Evolutionary conservation across 1,284 basidiomycete species (phyloP), one percentile per base, ranked within the genome.

Genomic region (Marasmius fiardii): DNA sequence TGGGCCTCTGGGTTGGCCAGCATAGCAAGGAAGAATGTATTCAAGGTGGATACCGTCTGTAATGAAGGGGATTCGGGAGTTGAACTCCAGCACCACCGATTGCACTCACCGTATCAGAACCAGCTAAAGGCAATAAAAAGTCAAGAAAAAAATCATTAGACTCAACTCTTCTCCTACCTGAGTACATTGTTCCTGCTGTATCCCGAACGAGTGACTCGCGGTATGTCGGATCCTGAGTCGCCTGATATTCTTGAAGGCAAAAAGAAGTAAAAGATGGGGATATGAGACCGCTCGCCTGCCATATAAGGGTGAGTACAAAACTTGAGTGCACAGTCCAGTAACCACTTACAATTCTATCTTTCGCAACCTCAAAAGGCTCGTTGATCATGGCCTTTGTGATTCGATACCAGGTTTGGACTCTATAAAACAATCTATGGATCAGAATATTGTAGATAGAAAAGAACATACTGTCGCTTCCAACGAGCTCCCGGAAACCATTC

Each of bases 11-110:
- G 58, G 37, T 61, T 58, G 8, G 43, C 49, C 14, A 59, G 24
- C 52, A 58, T 58, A 18, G 54, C 55, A 24, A 56, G 58, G 43
- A 54, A 43, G 35, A 64, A 61, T n/a, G 51, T 61, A 10, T 39
- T 33, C 33, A 64, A 49, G 11, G 55, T 60, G 3, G 56, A 59
- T 0, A 60, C 54, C 6, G 52, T 59, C 18, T 43, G 16, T n/a
- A 18, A n/a, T 5, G 14, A 7, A 2, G 7, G 39, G 39, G 28
- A 31, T n/a, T 14, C 14, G 8, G 1, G 4, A n/a, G 18, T 12
- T 2, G 1, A 33, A 31, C 11, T 1, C 24, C 2, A 31, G n/a
- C 18, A 7, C 23, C 1, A 26, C 14, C 10, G n/a, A 49, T 31
- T 5, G 47, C 8, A 31, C 47, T 14, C 14, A 49, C 47, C 10